Percentiles rank a stretch among this genome's conserved stretches.
Conservation (phyloP, 345 rosid species). For the Cardamine chenopodiifolia region DNA sequence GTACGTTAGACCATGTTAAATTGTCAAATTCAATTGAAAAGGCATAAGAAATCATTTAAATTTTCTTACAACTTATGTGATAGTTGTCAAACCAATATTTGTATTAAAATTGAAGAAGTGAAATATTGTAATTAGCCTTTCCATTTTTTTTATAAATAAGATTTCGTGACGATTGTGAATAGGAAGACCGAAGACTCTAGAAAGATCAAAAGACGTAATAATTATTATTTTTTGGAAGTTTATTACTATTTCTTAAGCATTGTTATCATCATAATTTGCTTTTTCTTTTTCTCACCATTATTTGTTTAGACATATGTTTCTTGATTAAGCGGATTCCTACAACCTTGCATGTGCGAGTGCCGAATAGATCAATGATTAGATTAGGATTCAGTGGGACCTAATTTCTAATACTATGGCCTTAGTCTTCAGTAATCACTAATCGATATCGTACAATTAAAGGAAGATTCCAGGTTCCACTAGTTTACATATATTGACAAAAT, state of each 20-base stretch:
- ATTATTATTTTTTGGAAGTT: background rate
- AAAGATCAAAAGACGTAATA: constrained; percentile 3
- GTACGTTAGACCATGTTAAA: background rate
- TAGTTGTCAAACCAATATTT: background rate
- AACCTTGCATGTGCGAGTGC: background rate
- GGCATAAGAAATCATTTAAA: too few relatives aligned
- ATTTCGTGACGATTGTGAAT: background rate
- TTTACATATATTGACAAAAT: background rate
- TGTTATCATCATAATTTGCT: background rate
- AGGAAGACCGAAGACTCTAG: background rate
- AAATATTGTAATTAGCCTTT: background rate
- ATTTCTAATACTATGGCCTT: background rate
- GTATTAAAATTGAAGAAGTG: background rate
- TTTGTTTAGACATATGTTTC: background rate
- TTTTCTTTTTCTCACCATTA: background rate
- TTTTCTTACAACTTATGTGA: too few relatives aligned
- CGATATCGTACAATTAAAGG: background rate
- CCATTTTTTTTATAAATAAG: background rate
- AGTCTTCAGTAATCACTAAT: constrained; percentile 7
- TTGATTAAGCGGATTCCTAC: constrained; percentile 8
- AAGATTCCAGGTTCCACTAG: constrained; percentile 9
- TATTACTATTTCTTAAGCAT: background rate
- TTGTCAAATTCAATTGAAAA: background rate
- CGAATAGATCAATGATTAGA: background rate
- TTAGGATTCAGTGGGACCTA: background rate